phyloP scores from a whole-genome alignment of 2,329 filamentous ascomycete genomes.

The Colletotrichum simmondsii region DNA sequence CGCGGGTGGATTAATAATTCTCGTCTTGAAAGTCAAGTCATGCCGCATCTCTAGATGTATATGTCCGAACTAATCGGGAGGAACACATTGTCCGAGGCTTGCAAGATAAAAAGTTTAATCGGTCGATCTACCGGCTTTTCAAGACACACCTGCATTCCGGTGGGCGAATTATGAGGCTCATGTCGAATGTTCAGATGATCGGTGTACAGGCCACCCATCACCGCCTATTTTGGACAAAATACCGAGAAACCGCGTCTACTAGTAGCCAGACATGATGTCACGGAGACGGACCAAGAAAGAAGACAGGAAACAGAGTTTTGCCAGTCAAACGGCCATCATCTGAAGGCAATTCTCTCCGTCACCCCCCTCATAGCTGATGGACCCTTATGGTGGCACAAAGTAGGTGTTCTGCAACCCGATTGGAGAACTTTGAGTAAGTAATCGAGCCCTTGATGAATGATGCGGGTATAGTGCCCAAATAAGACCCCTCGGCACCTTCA shows the following conservation, averaged over 20 bases:
- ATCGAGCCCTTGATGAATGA: background rate
- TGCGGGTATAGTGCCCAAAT: too few relatives aligned
- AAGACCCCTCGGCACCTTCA: background rate
- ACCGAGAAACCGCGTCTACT: background rate
- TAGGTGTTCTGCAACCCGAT: background rate
- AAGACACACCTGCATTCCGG: background rate
- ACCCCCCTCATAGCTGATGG: background rate
- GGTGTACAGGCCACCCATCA: background rate
- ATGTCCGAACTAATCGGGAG: background rate
- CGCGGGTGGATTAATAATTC: background rate
- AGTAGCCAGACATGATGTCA: slow-evolving; percentile 3
- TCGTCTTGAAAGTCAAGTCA: background rate
- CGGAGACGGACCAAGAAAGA: background rate
- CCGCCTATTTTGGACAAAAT: slow-evolving; percentile 8
- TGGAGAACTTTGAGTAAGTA: background rate
- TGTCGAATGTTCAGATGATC: background rate
- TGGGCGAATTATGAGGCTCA: background rate
- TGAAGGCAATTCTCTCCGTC: background rate
- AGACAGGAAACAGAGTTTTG: background rate
- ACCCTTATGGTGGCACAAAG: background rate
- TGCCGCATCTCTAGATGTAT: background rate
- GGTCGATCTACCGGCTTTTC: background rate
- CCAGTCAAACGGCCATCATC: slow-evolving; percentile 3
- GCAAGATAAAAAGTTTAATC: background rate
- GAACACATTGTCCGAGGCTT: background rate